A percentile compares a stretch with the other conserved stretches of the same genome.
phyloP scores from a whole-genome alignment of 1,284 basidiomycete species.

The Pseudomicrostroma phylloplanum region DNA sequence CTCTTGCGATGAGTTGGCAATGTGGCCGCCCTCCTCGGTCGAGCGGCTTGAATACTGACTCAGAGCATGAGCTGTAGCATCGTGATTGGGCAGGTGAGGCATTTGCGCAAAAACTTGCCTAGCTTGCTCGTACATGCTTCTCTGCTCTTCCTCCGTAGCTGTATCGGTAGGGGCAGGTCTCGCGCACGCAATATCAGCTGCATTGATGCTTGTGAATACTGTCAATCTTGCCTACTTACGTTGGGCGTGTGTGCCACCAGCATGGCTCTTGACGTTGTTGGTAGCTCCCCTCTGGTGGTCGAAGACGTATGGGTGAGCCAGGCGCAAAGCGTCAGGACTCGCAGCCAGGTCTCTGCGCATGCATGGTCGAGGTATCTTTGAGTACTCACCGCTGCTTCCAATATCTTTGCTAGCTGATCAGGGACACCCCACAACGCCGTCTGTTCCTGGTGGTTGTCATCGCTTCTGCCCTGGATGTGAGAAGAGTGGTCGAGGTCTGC shows the following conservation, averaged over 20 bases:
- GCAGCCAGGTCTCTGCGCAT: not conserved
- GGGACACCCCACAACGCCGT: constrained; percentile 18
- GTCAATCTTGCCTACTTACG: constrained; percentile 10
- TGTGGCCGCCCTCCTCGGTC: constrained; percentile 38
- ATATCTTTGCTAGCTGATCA: constrained; percentile 42
- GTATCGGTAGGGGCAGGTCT: not conserved
- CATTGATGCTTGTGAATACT: not conserved
- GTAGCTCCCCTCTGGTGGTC: too few relatives aligned
- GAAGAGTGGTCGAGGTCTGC: not conserved
- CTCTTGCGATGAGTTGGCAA: constrained; percentile 7
- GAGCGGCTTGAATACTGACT: constrained; percentile 32
- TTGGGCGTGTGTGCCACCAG: constrained; percentile 15
- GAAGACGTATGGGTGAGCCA: too few relatives aligned
- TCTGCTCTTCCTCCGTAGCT: constrained; percentile 2
- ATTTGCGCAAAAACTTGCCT: constrained; percentile 17
- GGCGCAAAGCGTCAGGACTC: too few relatives aligned
- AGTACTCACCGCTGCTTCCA: constrained; percentile 28
- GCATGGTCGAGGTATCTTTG: not conserved
- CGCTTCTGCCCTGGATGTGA: not conserved
- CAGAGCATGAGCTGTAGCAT: too few relatives aligned
- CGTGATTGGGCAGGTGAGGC: constrained; percentile 7
- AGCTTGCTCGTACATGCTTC: not conserved
- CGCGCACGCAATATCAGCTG: not conserved
- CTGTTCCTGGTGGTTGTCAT: not conserved
- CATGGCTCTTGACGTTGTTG: not conserved